phyloP scores from a whole-genome alignment of 352 stramenopile genomes.

The Phytopythium ostracodes region DNA sequence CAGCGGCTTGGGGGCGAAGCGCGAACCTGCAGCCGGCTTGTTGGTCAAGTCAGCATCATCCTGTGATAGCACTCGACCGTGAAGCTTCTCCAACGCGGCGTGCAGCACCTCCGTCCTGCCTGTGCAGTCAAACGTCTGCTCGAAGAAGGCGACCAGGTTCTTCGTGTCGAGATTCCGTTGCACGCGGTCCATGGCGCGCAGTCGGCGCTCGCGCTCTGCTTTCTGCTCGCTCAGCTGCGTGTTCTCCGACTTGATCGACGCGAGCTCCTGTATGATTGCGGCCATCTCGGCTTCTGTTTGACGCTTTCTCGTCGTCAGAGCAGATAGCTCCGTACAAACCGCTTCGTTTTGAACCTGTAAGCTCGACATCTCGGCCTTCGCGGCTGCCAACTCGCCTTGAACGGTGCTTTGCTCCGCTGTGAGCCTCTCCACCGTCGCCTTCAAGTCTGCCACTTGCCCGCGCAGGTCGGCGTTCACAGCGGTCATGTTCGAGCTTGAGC shows the following conservation, averaged over 20 bases:
- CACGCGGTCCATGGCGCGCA: not conserved
- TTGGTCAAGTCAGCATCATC: not conserved
- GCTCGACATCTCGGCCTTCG: not conserved
- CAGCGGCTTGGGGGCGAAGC: not conserved
- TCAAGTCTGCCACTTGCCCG: not conserved
- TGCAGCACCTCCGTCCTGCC: not conserved
- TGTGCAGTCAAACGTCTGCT: not conserved
- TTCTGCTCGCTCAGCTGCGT: not conserved
- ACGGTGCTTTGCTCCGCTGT: not conserved
- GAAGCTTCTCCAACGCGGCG: not conserved
- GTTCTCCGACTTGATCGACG: not conserved
- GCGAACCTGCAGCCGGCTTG: not conserved
- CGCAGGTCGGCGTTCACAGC: not conserved
- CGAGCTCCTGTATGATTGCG: not conserved
- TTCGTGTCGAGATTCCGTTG: not conserved
- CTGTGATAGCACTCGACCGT: not conserved
- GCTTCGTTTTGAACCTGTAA: not conserved
- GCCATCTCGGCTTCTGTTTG: not conserved
- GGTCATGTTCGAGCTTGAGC: not conserved
- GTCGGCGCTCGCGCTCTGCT: not conserved
- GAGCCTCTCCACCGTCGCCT: not conserved
- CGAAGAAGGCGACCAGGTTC: not conserved
- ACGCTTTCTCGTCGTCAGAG: not conserved
- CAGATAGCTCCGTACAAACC: not conserved
- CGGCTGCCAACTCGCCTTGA: not conserved